Evolutionary conservation across 768 basidiomycete species (phyloP).

Genomic region (Gloeophyllum trabeum): DNA sequence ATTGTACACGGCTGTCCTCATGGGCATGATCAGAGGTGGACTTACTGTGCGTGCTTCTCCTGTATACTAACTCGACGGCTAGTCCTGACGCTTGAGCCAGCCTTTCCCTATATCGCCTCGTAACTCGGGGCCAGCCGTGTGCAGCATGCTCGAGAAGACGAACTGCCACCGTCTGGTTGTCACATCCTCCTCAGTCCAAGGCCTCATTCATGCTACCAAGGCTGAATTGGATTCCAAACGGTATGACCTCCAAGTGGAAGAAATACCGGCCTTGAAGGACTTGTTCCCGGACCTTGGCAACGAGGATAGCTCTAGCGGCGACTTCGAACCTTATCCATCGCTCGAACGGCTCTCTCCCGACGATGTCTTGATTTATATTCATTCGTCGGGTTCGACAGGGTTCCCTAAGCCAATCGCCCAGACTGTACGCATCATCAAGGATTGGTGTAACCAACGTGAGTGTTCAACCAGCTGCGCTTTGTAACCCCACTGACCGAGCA

Average conservation of each 20-base stretch:
- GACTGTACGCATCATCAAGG: slow-evolving; percentile 8
- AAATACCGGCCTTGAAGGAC: background rate
- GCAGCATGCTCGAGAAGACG: background rate
- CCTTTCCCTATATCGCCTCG: slow-evolving; percentile 3
- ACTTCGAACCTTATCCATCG: background rate
- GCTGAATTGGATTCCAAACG: background rate
- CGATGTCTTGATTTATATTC: slow-evolving; percentile 7
- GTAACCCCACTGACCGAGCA: too few relatives aligned
- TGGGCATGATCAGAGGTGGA: slow-evolving; percentile 7
- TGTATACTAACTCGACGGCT: background rate
- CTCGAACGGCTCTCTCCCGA: background rate
- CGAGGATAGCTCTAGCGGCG: background rate
- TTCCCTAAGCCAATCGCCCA: slow-evolving; percentile 12
- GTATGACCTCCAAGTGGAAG: background rate
- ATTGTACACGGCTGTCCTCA: slow-evolving; percentile 4
- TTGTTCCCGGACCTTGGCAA: slow-evolving; percentile 2
- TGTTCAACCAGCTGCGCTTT: too few relatives aligned
- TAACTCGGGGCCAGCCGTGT: background rate
- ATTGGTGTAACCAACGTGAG: slow-evolving; percentile 7
- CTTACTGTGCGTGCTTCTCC: background rate
- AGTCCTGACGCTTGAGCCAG: background rate
- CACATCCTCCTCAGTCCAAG: background rate
- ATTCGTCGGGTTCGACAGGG: slow-evolving; percentile 15
- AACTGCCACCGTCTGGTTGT: background rate
- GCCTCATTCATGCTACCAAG: background rate